Evolutionary conservation across 2,329 filamentous ascomycete species (phyloP).

Genomic region (Geoglossum cookeanum): DNA sequence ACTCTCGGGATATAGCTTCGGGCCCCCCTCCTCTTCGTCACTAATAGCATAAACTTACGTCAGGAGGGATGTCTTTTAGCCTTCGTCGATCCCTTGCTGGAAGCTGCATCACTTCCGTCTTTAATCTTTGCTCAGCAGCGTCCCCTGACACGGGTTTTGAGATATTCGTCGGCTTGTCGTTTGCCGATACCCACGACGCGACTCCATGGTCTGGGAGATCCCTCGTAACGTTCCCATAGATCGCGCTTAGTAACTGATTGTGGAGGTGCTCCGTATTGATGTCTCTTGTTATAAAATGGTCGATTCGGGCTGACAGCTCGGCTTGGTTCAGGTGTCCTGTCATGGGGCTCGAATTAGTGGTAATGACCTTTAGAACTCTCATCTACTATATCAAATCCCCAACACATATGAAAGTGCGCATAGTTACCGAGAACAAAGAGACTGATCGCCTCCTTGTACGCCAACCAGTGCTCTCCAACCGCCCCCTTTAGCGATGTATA

Average conservation of each 20-base stretch:
- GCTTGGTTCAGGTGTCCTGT: slow-evolving; percentile 39
- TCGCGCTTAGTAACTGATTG: slow-evolving; percentile 39
- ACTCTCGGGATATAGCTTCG: not conserved
- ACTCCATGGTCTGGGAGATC: slow-evolving; percentile 43
- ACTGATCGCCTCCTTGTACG: slow-evolving; percentile 38
- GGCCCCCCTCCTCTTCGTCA: not conserved
- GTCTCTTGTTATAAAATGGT: slow-evolving; percentile 33
- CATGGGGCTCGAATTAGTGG: not conserved
- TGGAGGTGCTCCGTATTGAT: slow-evolving; percentile 37
- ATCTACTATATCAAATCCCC: slow-evolving; percentile 1
- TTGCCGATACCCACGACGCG: slow-evolving; percentile 44
- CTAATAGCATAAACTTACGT: slow-evolving; percentile 20
- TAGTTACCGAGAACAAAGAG: slow-evolving; percentile 35
- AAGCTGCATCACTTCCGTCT: slow-evolving; percentile 44
- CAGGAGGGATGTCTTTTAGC: slow-evolving; percentile 30
- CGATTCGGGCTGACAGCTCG: slow-evolving; percentile 37
- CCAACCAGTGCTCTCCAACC: slow-evolving; percentile 38
- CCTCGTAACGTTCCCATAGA: slow-evolving; percentile 38
- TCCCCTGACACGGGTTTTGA: slow-evolving; percentile 35
- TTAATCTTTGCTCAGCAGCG: slow-evolving; percentile 41
- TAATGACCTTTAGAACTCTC: not conserved
- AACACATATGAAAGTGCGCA: slow-evolving; percentile 5
- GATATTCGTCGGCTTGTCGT: slow-evolving; percentile 30
- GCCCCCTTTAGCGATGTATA: slow-evolving; percentile 41
- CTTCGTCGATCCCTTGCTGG: slow-evolving; percentile 39